Base-by-base conservation (phyloP, 768 basidiomycete species). In the Boletus coccyginus region DNA sequence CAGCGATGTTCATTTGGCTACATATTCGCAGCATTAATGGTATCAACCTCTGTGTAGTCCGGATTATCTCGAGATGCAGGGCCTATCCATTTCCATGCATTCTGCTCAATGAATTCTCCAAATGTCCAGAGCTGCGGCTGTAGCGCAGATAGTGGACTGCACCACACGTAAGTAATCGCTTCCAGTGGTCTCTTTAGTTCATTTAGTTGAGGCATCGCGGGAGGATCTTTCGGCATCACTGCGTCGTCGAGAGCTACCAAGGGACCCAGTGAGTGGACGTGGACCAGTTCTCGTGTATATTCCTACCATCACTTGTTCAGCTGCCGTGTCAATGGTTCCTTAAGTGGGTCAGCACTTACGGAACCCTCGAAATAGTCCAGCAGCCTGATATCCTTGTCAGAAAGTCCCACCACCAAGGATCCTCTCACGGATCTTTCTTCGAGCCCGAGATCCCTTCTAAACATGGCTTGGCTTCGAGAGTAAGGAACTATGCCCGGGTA, bases 351-450 rank as follows among this genome's bases (percentile, higher is more conserved):
- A 17, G 43, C 8, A 75, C 83, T 65, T 62, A 88, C 95, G 47
- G 80, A 62, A 33, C 92, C 92, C 72, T 98, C 95, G 56, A 96
- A 98, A 10, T 75, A 52, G 70, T 98, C 94, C 24, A 98, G 73
- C 3, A 79, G 68, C n/a, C 60, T 59, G 1, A 97, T 74, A 59
- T 98, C 94, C 17, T 62, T 40, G 11, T 70, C 70, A 0, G 82
- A 84, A 45, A 97, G 75, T 1, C 95, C 94, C 1, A 70, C 72
- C 3, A 97, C 91, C 38, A 95, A 66, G 4, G 87, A 87, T 11
- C 95, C 95, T 45, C 87, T 80, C 0, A 96, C 92, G 19, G 77
- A 82, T 44, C 77, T 77, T 47, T 94, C 89, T 48, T 90, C 86
- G 1, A 61, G 68, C 2, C 67, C 65, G n/a, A 92, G 73, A 8